Evolutionary conservation across 2,329 filamentous ascomycete genomes (phyloP).

Genomic region (Monilinia laxa): DNA sequence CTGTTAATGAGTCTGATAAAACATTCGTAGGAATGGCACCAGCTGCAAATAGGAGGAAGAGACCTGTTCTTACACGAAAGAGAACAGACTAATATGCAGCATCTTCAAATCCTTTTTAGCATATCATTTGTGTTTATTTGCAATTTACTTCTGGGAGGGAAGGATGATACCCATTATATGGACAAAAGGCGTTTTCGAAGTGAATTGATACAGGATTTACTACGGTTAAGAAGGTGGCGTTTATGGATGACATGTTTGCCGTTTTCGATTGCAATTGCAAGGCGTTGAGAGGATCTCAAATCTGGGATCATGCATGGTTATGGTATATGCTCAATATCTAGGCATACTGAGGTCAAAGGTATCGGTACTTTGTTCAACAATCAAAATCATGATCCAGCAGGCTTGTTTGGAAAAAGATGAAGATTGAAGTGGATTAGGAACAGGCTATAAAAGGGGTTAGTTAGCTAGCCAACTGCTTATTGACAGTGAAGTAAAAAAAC

Average conservation of each 20-base stretch:
- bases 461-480: neutral
- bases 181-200: slow-evolving; percentile 22
- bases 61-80: slow-evolving; percentile 14
- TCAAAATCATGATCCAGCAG: slow-evolving; percentile 1
- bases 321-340: neutral
- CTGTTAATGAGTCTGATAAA: slow-evolving; percentile 31
- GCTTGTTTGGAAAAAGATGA: neutral
- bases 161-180: slow-evolving; percentile 23
- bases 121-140: slow-evolving; percentile 20
- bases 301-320: neutral
- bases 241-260: slow-evolving; percentile 2
- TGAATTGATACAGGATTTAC: slow-evolving; percentile 9
- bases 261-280: neutral
- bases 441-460: neutral
- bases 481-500: neutral
- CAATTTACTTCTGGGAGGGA: slow-evolving; percentile 16
- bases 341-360: neutral
- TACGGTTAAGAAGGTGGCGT: slow-evolving; percentile 13
- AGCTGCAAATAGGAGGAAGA: slow-evolving; percentile 19
- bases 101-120: slow-evolving; percentile 3
- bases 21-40: slow-evolving; percentile 34
- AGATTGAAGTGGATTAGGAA: neutral
- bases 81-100: slow-evolving; percentile 18
- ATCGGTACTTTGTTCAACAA: neutral
- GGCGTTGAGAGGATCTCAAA: slow-evolving; percentile 4